Evolutionary conservation across 2,329 filamentous ascomycete species (phyloP).

Genomic region (Sphaceloma murrayae): DNA sequence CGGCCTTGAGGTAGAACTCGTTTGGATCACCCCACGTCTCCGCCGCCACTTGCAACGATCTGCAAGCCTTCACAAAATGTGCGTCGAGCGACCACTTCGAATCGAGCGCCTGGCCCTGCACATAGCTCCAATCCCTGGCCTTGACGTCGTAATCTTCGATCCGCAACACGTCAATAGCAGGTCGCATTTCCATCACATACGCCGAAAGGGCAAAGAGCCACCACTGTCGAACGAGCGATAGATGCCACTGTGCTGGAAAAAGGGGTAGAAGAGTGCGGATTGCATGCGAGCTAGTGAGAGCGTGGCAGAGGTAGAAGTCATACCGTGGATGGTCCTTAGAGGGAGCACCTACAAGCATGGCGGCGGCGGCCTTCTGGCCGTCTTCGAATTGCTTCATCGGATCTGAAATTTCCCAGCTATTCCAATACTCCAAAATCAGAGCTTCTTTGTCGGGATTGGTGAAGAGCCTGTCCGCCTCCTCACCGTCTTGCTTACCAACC

Average conservation of each 20-base stretch:
- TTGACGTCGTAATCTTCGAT: slow-evolving; percentile 52
- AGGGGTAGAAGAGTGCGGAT: slow-evolving; percentile 75
- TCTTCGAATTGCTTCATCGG: slow-evolving; percentile 66
- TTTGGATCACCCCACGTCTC: slow-evolving; percentile 64
- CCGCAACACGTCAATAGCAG: slow-evolving; percentile 57
- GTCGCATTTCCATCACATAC: slow-evolving; percentile 67
- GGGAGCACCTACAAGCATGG: slow-evolving; percentile 54
- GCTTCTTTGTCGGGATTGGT: slow-evolving; percentile 60
- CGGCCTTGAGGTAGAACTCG: slow-evolving; percentile 56
- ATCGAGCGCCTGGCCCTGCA: slow-evolving; percentile 60
- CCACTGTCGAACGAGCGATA: slow-evolving; percentile 72
- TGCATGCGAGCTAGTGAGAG: slow-evolving; percentile 79
- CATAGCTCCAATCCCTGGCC: slow-evolving; percentile 65
- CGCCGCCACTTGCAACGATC: slow-evolving; percentile 65
- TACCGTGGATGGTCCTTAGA: slow-evolving; percentile 47
- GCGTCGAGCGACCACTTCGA: slow-evolving; percentile 61
- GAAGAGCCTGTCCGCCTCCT: slow-evolving; percentile 61
- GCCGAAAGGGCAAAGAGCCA: slow-evolving; percentile 73
- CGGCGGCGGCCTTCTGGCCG: slow-evolving; percentile 50
- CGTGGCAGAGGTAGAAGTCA: slow-evolving; percentile 74
- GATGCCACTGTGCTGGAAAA: slow-evolving; percentile 62
- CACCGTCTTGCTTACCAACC: slow-evolving; percentile 46
- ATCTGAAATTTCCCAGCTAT: slow-evolving; percentile 66
- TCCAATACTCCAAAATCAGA: slow-evolving; percentile 78
- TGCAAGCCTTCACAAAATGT: slow-evolving; percentile 73